Evolutionary conservation across 495 filamentous ascomycete species (phyloP).

Genomic region (Hyaloscypha bicolor): DNA sequence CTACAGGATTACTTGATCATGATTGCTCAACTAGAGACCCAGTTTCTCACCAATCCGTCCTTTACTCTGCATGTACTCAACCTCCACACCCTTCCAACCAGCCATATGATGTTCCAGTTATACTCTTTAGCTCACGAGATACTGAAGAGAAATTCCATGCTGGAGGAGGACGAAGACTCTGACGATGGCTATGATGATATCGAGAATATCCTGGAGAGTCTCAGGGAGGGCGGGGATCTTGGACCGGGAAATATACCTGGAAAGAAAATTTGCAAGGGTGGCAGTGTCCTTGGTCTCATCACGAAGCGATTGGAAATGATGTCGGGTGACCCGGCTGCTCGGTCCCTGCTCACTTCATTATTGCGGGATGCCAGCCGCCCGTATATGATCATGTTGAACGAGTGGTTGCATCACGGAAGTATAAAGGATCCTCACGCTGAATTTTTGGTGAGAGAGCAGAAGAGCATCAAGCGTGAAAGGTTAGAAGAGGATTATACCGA

Average conservation of each 20-base stretch:
- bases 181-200: slow-evolving; percentile 82
- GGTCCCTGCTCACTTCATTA: slow-evolving; percentile 74
- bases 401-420: slow-evolving; percentile 95
- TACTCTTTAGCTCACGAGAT: slow-evolving; percentile 87
- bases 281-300: slow-evolving; percentile 81
- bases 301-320: slow-evolving; percentile 82
- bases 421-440: slow-evolving; percentile 94
- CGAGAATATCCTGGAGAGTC: slow-evolving; percentile 84
- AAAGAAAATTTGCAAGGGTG: slow-evolving; percentile 93
- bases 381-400: slow-evolving; percentile 98
- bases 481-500: slow-evolving; percentile 97
- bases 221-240: slow-evolving; percentile 78
- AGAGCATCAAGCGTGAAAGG: slow-evolving; percentile 87
- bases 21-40: slow-evolving; percentile 89
- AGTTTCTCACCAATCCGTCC: slow-evolving; percentile 79
- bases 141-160: slow-evolving; percentile 78
- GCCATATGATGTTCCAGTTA: slow-evolving; percentile 85
- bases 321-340: slow-evolving; percentile 90
- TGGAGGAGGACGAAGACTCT: slow-evolving; percentile 85
- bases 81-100: slow-evolving; percentile 84
- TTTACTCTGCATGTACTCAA: slow-evolving; percentile 94
- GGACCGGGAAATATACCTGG: slow-evolving; percentile 75
- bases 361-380: slow-evolving; percentile 87
- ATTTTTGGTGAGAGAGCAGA: slow-evolving; percentile 94
- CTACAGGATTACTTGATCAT: slow-evolving; percentile 92